These are phyloP conservation scores for Heliocybe sulcata DNA, from an alignment of 1,284 basidiomycete species.

Conservation along the genomic window DNA sequence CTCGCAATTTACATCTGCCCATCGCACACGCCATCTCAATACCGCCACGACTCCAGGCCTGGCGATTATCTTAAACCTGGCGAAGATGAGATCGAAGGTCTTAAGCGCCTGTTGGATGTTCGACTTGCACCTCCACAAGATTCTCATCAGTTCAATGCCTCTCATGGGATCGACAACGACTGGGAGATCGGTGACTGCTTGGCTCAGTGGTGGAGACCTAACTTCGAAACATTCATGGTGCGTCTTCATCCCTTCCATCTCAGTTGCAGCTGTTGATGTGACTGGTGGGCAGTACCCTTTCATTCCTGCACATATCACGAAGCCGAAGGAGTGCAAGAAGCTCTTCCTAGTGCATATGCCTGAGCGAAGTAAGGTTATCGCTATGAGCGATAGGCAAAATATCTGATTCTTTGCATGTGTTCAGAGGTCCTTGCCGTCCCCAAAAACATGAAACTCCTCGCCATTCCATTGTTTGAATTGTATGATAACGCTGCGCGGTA, in stretches of 20 bases:
- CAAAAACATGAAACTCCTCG: constrained; percentile 97
- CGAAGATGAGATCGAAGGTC: constrained; percentile 87
- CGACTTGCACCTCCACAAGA: constrained; percentile 74
- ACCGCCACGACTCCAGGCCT: constrained; percentile 47
- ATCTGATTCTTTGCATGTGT: constrained; percentile 3
- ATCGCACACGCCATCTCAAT: neutral
- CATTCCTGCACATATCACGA: constrained; percentile 92
- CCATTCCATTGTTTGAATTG: constrained; percentile 92
- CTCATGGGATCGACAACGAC: constrained; percentile 73
- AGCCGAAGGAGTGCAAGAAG: constrained; percentile 98
- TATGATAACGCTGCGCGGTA: constrained; percentile 94
- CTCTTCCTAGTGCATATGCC: constrained; percentile 95
- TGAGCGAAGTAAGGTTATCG: constrained; percentile 67
- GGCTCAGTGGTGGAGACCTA: constrained; percentile 96
- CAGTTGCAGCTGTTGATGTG: neutral
- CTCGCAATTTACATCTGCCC: neutral
- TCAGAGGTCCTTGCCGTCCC: constrained; percentile 93
- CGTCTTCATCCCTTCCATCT: constrained; percentile 21
- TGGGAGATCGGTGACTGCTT: constrained; percentile 96
- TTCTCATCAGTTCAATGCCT: constrained; percentile 60
- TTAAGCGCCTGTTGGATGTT: constrained; percentile 84
- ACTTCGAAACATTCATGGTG: constrained; percentile 98
- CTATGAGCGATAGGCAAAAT: neutral
- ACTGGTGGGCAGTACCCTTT: constrained; percentile 77
- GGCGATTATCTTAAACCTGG: constrained; percentile 98